Evolutionary conservation across 345 rosid species (phyloP).

Genomic region (Dipteronia dyeriana): DNA sequence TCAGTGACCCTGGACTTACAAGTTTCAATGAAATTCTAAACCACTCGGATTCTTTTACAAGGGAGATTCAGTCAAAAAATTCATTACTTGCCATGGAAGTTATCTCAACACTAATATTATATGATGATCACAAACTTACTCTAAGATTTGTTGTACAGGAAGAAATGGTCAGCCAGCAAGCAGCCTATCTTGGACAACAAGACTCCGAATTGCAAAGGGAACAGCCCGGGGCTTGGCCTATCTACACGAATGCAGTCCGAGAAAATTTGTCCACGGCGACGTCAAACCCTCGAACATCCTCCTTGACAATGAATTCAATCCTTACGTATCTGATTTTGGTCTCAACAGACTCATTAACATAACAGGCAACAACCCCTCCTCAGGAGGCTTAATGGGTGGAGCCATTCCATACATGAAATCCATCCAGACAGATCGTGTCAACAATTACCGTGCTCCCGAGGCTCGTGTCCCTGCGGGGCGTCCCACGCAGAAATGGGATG

Average conservation of each 20-base stretch:
- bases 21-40: neutral
- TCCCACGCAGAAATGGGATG: conserved; percentile 89
- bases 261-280: conserved; percentile 89
- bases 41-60: too few species aligned
- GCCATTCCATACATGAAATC: conserved; percentile 73
- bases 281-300: conserved; percentile 92
- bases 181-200: conserved; percentile 81
- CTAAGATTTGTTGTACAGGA: conserved; percentile 40
- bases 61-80: too few species aligned
- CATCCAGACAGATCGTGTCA: conserved; percentile 53
- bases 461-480: conserved; percentile 63
- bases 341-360: conserved; percentile 74
- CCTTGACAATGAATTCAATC: conserved; percentile 71
- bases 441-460: conserved; percentile 83
- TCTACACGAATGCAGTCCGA: conserved; percentile 96
- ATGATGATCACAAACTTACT: neutral
- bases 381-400: conserved; percentile 80
- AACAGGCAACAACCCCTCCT: conserved; percentile 62
- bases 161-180: conserved; percentile 78
- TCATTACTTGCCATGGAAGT: neutral
- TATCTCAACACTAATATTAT: neutral
- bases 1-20: neutral
- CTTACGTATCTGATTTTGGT: conserved; percentile 86
- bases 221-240: conserved; percentile 92
- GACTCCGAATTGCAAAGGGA: conserved; percentile 82